phyloP scores from a whole-genome alignment of 1,139 yeast species.

The Yamadazyma triangularis region DNA sequence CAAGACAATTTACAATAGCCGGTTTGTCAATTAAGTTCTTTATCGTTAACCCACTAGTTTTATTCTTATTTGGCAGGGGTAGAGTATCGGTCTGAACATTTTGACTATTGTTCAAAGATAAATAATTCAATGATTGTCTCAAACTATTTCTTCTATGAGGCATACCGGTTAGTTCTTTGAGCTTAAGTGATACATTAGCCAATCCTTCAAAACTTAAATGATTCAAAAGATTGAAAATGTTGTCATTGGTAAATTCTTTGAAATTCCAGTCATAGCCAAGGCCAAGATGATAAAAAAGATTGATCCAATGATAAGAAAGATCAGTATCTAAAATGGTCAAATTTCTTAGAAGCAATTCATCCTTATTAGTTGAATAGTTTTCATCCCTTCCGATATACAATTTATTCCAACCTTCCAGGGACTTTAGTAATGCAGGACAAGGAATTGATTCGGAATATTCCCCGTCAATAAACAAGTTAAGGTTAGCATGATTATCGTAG shows the following conservation, averaged over 20 bases:
- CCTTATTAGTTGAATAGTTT: constrained; percentile 5
- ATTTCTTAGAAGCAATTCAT: constrained; percentile 32
- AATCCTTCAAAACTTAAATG: constrained; percentile 26
- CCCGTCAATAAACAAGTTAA: constrained; percentile 38
- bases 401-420: constrained; percentile 33
- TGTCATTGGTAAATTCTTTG: constrained; percentile 31
- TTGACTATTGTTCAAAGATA: not conserved
- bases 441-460: constrained; percentile 45
- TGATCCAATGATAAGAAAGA: constrained; percentile 36
- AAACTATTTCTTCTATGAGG: constrained; percentile 11
- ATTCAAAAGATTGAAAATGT: constrained; percentile 23
- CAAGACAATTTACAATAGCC: constrained; percentile 18
- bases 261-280: constrained; percentile 37
- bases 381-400: constrained; percentile 25
- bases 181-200: constrained; percentile 22
- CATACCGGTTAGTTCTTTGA: constrained; percentile 17
- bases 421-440: constrained; percentile 30
- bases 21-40: constrained; percentile 14
- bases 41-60: constrained; percentile 6
- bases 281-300: constrained; percentile 33
- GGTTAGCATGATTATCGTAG: constrained; percentile 32
- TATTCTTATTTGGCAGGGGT: not conserved
- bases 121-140: constrained; percentile 5
- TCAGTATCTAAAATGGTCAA: constrained; percentile 25
- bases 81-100: not conserved